Percentiles rank a stretch among this genome's conserved stretches.
Evolutionary conservation across 2,329 filamentous ascomycete genomes (phyloP).

Genomic region (Cladosporium sp.): DNA sequence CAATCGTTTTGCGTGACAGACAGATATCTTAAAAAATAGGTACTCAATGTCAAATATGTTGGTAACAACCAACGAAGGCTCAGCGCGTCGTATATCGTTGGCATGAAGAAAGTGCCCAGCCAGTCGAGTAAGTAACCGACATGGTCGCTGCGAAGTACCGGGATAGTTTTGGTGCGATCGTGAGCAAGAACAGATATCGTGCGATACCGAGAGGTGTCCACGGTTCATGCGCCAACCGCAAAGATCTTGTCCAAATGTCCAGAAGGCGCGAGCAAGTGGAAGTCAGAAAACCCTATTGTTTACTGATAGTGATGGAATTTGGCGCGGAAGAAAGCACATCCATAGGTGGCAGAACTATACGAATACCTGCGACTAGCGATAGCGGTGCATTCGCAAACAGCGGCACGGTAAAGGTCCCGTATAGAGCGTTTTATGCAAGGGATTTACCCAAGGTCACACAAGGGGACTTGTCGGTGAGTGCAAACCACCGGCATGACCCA

Average conservation of each 20-base stretch:
- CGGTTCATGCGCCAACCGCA: background rate
- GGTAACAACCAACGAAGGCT: background rate
- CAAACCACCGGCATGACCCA: background rate
- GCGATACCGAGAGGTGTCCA: background rate
- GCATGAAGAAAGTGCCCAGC: background rate
- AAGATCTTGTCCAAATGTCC: background rate
- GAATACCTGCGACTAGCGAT: background rate
- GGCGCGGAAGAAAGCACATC: no score
- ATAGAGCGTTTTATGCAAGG: background rate
- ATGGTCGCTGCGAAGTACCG: background rate
- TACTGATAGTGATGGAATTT: no score
- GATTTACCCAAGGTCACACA: background rate
- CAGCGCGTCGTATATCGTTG: background rate
- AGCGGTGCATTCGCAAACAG: no score
- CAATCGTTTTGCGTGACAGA: background rate
- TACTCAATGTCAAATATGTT: background rate
- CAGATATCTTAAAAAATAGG: no score
- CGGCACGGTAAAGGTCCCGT: background rate
- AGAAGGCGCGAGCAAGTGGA: background rate
- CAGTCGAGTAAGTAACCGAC: background rate
- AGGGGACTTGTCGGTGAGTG: background rate
- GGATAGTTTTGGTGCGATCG: background rate
- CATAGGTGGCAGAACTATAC: background rate
- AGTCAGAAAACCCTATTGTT: no score
- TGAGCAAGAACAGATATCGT: background rate